A percentile compares a stretch with the other conserved stretches of the same genome.
Conservation (phyloP, 2,329 filamentous ascomycete genomes). For the Cordyceps cicadae region DNA sequence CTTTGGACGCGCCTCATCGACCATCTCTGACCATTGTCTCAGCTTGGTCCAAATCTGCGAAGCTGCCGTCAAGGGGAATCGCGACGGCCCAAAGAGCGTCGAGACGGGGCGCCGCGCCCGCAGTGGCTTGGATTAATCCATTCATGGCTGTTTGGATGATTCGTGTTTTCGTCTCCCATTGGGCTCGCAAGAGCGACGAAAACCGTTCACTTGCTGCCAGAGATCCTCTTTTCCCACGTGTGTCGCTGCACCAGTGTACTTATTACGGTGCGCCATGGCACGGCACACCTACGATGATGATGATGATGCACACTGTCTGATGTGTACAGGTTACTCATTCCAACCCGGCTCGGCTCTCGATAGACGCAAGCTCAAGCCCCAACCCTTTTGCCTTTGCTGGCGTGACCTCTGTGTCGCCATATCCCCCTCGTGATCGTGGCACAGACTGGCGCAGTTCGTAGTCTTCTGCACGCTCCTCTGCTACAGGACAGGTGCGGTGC, state of each 20-base stretch:
- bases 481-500: neutral
- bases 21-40: neutral
- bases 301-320: neutral
- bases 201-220: neutral
- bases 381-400: neutral
- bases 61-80: neutral
- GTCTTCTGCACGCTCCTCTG: neutral
- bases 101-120: neutral
- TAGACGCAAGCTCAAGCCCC: neutral
- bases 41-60: neutral
- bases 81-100: neutral
- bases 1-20: neutral
- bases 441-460: neutral
- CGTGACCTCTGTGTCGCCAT: neutral
- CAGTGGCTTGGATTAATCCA: neutral
- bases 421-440: neutral
- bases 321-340: neutral
- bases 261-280: neutral
- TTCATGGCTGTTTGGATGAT: neutral
- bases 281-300: neutral
- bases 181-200: neutral
- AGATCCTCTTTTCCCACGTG: constrained; percentile 8
- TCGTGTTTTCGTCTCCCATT: neutral
- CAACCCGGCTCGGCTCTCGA: neutral
- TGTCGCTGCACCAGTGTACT: neutral